Conservation (phyloP, 257 asterid genomes). For the Primulina huaijiensis region DNA sequence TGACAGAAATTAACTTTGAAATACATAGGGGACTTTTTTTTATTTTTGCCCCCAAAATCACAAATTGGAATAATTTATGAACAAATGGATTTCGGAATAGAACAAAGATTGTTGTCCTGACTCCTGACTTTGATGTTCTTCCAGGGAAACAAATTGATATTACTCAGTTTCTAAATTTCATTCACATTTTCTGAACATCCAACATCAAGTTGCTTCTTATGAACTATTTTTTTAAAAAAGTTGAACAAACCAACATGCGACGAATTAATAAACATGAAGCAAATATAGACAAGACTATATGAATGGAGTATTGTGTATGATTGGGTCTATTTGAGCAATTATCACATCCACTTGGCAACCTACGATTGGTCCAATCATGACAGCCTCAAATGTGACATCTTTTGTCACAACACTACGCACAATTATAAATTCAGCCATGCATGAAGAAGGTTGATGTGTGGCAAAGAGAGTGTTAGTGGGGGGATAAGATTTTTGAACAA, state of each 20-base stretch:
- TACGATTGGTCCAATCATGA: conserved; percentile 46
- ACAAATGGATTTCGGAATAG: background rate
- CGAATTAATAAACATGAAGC: background rate
- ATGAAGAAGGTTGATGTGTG: conserved; percentile 34
- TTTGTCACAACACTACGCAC: conserved; percentile 25
- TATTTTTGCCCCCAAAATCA: background rate
- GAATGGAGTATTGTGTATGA: conserved; percentile 15
- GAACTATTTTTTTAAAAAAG: no score
- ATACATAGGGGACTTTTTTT: background rate
- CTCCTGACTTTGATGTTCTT: no score
- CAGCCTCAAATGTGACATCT: conserved; percentile 74
- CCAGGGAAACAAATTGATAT: no score
- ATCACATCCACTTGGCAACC: conserved; percentile 34
- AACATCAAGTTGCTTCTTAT: background rate
- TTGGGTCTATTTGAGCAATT: conserved; percentile 39
- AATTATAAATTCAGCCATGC: conserved; percentile 35
- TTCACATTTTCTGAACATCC: background rate
- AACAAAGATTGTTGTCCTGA: no score
- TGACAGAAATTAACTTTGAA: background rate
- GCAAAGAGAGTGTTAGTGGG: conserved; percentile 39
- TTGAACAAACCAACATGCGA: background rate
- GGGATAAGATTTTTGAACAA: conserved; percentile 50
- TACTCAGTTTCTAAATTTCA: background rate
- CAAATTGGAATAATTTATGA: background rate
- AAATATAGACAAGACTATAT: background rate